These are phyloP conservation scores for Hygrophorus pudorinus DNA, from an alignment of 768 basidiomycete species.

Conservation along the genomic window DNA sequence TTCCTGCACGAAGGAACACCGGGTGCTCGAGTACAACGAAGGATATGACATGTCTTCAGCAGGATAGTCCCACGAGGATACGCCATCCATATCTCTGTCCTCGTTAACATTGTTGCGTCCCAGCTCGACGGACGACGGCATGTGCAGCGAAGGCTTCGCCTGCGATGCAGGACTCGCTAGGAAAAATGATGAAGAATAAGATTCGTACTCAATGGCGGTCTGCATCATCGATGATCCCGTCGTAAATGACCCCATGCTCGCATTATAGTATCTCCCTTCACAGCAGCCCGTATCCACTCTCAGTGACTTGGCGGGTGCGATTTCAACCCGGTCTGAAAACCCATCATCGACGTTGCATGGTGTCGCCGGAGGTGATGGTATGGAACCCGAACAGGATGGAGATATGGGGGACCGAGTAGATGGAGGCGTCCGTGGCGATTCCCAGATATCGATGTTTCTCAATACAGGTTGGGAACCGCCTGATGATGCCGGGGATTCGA, in stretches of 20 bases:
- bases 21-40: slow-evolving; percentile 36
- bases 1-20: slow-evolving; percentile 21
- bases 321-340: slow-evolving; percentile 27
- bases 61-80: slow-evolving; percentile 37
- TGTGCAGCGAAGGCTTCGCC: slow-evolving; percentile 24
- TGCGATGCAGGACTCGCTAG: slow-evolving; percentile 34
- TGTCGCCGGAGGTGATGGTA: slow-evolving; percentile 43
- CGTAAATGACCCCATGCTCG: slow-evolving; percentile 32
- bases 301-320: slow-evolving; percentile 31
- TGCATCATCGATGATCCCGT: slow-evolving; percentile 61
- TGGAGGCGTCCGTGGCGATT: slow-evolving; percentile 39
- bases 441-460: slow-evolving; percentile 24
- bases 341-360: slow-evolving; percentile 41
- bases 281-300: slow-evolving; percentile 51
- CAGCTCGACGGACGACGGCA: slow-evolving; percentile 29
- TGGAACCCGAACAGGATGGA: slow-evolving; percentile 24
- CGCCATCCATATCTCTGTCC: slow-evolving; percentile 47
- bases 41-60: slow-evolving; percentile 36
- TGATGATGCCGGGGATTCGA: slow-evolving; percentile 42
- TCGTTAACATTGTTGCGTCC: slow-evolving; percentile 31
- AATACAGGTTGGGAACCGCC: slow-evolving; percentile 23
- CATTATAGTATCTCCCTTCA: slow-evolving; percentile 37
- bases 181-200: slow-evolving; percentile 49
- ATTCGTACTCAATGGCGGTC: slow-evolving; percentile 61
- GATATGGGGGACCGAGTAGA: slow-evolving; percentile 39